Conservation (phyloP, 1,284 basidiomycete genomes). For the Vanrija humicola region DNA sequence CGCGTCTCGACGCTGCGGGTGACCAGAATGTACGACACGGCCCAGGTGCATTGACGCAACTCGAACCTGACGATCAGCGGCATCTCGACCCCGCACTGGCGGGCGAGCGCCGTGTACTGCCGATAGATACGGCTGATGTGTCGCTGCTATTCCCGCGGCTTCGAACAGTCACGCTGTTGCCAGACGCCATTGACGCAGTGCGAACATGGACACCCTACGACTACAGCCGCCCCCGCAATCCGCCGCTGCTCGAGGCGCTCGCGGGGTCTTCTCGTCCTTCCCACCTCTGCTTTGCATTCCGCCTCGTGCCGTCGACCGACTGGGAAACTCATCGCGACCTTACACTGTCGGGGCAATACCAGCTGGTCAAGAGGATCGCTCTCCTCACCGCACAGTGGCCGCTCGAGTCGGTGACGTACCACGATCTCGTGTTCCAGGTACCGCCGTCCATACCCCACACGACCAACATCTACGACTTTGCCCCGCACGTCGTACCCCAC, state of each 20-base stretch:
- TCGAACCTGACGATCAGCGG: not conserved
- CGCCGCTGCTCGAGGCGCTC: slow-evolving; percentile 24
- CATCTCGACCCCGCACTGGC: not conserved
- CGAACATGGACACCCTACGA: slow-evolving; percentile 22
- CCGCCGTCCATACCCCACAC: slow-evolving; percentile 21
- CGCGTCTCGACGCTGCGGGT: not conserved
- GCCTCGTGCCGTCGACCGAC: slow-evolving; percentile 16
- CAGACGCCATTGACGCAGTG: slow-evolving; percentile 24
- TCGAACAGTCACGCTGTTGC: slow-evolving; percentile 14
- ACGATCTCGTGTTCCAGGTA: slow-evolving; percentile 33
- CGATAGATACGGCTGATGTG: not conserved
- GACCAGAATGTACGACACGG: too few species aligned
- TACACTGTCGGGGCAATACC: slow-evolving; percentile 20
- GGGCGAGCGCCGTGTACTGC: not conserved
- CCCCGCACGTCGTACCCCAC: slow-evolving; percentile 22
- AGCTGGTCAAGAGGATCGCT: slow-evolving; percentile 20
- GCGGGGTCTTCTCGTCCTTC: slow-evolving; percentile 6
- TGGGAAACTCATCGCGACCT: slow-evolving; percentile 29
- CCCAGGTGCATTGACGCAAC: not conserved
- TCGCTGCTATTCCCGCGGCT: slow-evolving; percentile 18
- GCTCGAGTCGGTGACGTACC: slow-evolving; percentile 11
- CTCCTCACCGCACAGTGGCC: slow-evolving; percentile 15
- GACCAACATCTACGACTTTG: slow-evolving; percentile 32
- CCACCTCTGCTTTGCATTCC: slow-evolving; percentile 24
- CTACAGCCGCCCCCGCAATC: slow-evolving; percentile 20